phyloP scores from a whole-genome alignment of 306 rosid species.

The Gynostemma pentaphyllum region DNA sequence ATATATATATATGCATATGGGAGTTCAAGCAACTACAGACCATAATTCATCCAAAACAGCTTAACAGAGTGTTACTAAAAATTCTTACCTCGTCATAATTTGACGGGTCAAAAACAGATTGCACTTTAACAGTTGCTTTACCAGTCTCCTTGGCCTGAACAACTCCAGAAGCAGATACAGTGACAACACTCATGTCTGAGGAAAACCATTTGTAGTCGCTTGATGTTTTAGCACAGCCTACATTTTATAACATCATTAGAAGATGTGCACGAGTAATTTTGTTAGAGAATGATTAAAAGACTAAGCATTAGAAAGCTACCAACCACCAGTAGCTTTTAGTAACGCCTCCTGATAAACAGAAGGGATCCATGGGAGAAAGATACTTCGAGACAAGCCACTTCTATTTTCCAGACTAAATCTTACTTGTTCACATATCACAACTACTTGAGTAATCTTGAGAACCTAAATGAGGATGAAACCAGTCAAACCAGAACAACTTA shows the following conservation, averaged over 20 bases:
- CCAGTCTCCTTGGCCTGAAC: slow-evolving; percentile 86
- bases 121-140: slow-evolving; percentile 71
- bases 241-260: slow-evolving; percentile 10
- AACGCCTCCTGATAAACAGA: slow-evolving; percentile 71
- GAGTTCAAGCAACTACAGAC: background rate
- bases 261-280: slow-evolving; percentile 13
- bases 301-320: slow-evolving; percentile 26
- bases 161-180: slow-evolving; percentile 68
- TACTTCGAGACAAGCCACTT: slow-evolving; percentile 23
- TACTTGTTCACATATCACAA: slow-evolving; percentile 63
- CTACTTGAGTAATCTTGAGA: slow-evolving; percentile 59
- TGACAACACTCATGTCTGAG: slow-evolving; percentile 50
- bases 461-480: slow-evolving; percentile 18
- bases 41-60: background rate
- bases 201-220: slow-evolving; percentile 83
- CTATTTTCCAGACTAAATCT: slow-evolving; percentile 38
- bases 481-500: background rate
- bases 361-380: slow-evolving; percentile 81
- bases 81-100: slow-evolving; percentile 77
- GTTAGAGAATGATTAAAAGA: slow-evolving; percentile 15
- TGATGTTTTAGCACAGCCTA: slow-evolving; percentile 73
- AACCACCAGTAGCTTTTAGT: slow-evolving; percentile 78
- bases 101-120: slow-evolving; percentile 53
- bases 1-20: background rate
- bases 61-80: background rate